These are phyloP conservation scores for Hanseniaspora lindneri DNA, from an alignment of 805 yeast species.

Conservation along the genomic window DNA sequence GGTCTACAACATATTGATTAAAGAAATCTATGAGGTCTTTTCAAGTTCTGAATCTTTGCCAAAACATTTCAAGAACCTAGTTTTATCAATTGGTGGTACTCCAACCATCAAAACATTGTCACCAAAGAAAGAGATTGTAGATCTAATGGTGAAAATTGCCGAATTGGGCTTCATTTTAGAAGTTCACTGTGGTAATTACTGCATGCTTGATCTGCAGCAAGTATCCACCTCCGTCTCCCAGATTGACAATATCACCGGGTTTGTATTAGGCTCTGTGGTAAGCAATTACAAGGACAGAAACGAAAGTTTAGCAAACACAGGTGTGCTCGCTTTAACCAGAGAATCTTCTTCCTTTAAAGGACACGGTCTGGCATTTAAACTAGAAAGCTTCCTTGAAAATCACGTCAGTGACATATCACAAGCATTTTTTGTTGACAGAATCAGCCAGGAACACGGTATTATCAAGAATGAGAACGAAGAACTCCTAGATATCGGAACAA, in stretches of 20 bases:
- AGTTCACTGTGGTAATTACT: conserved; percentile 72
- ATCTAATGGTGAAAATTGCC: conserved; percentile 15
- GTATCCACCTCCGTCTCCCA: conserved; percentile 52
- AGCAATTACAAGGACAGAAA: conserved; percentile 45
- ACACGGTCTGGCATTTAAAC: conserved; percentile 33
- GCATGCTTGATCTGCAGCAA: conserved; percentile 65
- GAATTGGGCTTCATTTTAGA: conserved; percentile 39
- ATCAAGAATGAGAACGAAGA: conserved; percentile 35
- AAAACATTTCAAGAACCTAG: conserved; percentile 32
- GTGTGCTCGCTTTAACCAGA: conserved; percentile 56
- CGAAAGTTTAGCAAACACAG: conserved; percentile 54
- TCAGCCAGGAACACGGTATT: conserved; percentile 75
- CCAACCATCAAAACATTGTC: conserved; percentile 58
- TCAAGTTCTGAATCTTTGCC: conserved; percentile 35
- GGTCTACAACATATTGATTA: conserved; percentile 39
- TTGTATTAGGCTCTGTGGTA: conserved; percentile 47
- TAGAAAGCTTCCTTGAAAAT: conserved; percentile 29
- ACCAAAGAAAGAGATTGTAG: conserved; percentile 16
- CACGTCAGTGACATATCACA: conserved; percentile 28
- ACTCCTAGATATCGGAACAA: conserved; percentile 34
- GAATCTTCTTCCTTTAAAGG: conserved; percentile 53
- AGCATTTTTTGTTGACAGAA: conserved; percentile 52
- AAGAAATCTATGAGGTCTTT: conserved; percentile 48
- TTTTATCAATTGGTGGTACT: conserved; percentile 67
- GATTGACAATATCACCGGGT: conserved; percentile 37